Evolutionary conservation across 139 green algal genomes (phyloP), one percentile per base, ranked within the genome.

Genomic region (Deuterostichococcus epilithicus): DNA sequence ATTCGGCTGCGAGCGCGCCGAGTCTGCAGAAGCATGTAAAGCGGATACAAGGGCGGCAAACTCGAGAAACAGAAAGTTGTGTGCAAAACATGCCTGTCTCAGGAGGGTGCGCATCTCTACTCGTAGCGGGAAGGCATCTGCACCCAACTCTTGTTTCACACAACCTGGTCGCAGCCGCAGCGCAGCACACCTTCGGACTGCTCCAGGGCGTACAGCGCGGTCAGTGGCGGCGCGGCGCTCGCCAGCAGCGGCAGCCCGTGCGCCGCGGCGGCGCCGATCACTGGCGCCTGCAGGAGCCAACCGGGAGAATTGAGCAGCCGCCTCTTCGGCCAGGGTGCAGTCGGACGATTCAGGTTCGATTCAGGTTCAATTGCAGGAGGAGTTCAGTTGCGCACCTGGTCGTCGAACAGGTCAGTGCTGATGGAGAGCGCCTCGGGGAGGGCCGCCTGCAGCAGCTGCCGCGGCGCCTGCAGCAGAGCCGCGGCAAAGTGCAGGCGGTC

Each of bases 361-460:
- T n/a, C n/a, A n/a, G n/a, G n/a, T n/a, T 25, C 52, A 63, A 23
- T 63, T 25, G 8, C 13, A 52, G 13, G 42, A 52, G 42, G 10
- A 23, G 42, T 23, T 52, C 42, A 52, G 10, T 52, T 52, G 42
- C 42, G 52, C 13, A 63, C 52, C 52, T 63, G 52, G 18, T 63
- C 52, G 52, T 20, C 52, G 20, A 63, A 63, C 18, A 5, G 52
- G 18, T 5, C 18, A 28, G 10, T 28, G 20, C 52, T 30, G 18
- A n/a, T 25, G 18, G 18, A 5, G 3, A 20, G 13, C 20, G 5
- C 37, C 13, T 35, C 44, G 26, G 35, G 5, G 34, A 70, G 66
- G 0, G 42, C 68, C 0, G 60, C 76, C 34, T 70, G 67, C 45
- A 80, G 45, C 45, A 52, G 42, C 30, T 70, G 68, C 68, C 74